Conservation (phyloP, 345 rosid genomes). For the Dipteronia dyeriana region DNA sequence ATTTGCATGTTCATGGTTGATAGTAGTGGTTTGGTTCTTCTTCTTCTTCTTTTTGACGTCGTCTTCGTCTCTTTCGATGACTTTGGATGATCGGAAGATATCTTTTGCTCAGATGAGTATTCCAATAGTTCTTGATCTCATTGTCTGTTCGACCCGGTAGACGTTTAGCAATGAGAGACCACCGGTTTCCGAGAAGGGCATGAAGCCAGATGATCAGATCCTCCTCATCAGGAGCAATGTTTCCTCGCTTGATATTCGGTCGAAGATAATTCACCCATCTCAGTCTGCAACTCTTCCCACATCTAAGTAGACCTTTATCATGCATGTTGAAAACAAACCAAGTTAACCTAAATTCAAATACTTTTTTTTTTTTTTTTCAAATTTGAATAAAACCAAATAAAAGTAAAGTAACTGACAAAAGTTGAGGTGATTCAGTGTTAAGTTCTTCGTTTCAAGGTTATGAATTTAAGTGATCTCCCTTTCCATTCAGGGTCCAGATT, state of each 20-base stretch:
- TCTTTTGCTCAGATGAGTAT: conserved; percentile 38
- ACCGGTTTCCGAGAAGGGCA: conserved; percentile 48
- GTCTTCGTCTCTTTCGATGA: background rate
- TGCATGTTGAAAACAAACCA: background rate
- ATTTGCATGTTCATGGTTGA: background rate
- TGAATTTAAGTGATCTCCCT: too few relatives aligned
- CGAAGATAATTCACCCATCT: conserved; percentile 57
- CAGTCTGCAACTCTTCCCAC: conserved; percentile 39
- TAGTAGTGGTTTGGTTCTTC: background rate
- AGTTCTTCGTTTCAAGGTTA: too few relatives aligned
- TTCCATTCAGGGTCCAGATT: too few relatives aligned
- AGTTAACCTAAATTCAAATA: background rate
- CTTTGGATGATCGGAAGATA: background rate
- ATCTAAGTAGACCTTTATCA: conserved; percentile 32
- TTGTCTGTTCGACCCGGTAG: conserved; percentile 50
- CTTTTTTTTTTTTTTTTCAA: too few relatives aligned
- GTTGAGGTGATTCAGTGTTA: too few relatives aligned
- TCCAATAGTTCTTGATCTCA: conserved; percentile 55
- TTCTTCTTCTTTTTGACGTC: background rate
- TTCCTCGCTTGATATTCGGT: conserved; percentile 46
- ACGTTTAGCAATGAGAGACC: conserved; percentile 46
- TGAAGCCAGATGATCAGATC: conserved; percentile 50
- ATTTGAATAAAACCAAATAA: too few relatives aligned
- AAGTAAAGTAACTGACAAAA: too few relatives aligned
- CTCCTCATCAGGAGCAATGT: conserved; percentile 50